Base-by-base conservation (phyloP, 768 basidiomycete genomes). In the Collybia sordida region DNA sequence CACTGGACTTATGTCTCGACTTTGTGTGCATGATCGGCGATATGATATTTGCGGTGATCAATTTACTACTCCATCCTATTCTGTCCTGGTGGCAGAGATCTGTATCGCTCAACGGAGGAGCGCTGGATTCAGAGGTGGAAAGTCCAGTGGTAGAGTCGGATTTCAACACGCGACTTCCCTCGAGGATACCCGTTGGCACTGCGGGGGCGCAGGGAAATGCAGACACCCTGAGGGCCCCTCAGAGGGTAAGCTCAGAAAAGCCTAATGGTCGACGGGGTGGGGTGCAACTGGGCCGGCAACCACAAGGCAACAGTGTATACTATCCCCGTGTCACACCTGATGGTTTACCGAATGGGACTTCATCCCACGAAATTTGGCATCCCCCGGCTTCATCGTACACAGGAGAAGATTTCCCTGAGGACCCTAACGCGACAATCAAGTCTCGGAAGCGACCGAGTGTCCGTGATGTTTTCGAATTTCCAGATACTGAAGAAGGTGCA, bases 1-100 rank as follows among this genome's bases (percentile, higher is more conserved):
- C 85, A 1, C 67, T 93, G 28, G 91, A 93, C 60, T 72, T 80
- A 14, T 49, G 77, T 11, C 71, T 91, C 23, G 86, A 89, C 47
- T 53, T 87, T 21, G 65, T 74, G 31, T 75, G 80, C 44, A 80
- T 84, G 65, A 57, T 84, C 39, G 85, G 86, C 18, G 90, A 92
- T 62, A 72, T 89, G 42, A 42, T 83, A 17, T 72, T 79, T 50
- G 66, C 72, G 11, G 47, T 77, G 4, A 62, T 71, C 8, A 60
- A 66, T 27, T 67, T 72, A 47, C 80, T 79, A 2, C 52, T 76
- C 36, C 67, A 64, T 25, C 38, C 70, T 31, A 66, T 52, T 15
- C 41, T 64, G 31, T 51, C 66, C n/a, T 73, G 72, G 69, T 77
- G 73, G 69, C 59, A 63, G 4, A 63, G 54, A 17, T 56, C 52